phyloP scores from a whole-genome alignment of 257 asterid genomes.

The Euphrasia confusa region DNA sequence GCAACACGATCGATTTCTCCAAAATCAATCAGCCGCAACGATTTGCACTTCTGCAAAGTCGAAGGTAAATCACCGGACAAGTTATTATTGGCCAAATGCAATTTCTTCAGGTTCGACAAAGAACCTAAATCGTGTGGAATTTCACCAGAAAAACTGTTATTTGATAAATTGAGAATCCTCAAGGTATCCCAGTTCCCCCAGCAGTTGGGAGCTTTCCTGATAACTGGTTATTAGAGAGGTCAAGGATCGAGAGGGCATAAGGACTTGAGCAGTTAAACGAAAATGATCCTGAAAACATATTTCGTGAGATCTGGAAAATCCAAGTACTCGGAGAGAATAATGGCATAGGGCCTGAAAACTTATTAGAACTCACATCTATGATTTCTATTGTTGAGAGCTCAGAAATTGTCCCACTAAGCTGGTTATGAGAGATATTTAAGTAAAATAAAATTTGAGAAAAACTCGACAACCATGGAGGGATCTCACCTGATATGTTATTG shows the following conservation, averaged over 20 bases:
- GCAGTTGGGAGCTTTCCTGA: slow-evolving; percentile 28
- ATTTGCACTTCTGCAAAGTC: slow-evolving; percentile 23
- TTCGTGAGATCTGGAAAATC: slow-evolving; percentile 12
- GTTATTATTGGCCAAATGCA: slow-evolving; percentile 31
- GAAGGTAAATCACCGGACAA: slow-evolving; percentile 33
- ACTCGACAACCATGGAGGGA: no score
- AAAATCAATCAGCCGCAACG: slow-evolving; percentile 27
- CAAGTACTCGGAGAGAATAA: background rate
- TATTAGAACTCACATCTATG: slow-evolving; percentile 27
- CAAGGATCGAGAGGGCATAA: background rate
- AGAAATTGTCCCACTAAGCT: slow-evolving; percentile 28
- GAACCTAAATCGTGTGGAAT: slow-evolving; percentile 24
- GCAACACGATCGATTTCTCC: slow-evolving; percentile 27
- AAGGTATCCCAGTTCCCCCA: slow-evolving; percentile 23
- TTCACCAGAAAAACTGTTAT: slow-evolving; percentile 23
- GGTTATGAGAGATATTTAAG: slow-evolving; percentile 35
- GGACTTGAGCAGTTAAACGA: slow-evolving; percentile 14
- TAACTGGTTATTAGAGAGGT: slow-evolving; percentile 28
- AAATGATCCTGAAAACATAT: slow-evolving; percentile 30
- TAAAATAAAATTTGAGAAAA: no score
- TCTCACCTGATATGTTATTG: no score
- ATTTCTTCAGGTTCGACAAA: background rate
- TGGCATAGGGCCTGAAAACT: slow-evolving; percentile 7
- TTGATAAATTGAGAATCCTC: slow-evolving; percentile 17
- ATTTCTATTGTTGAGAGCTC: background rate